Percentiles rank a stretch among this genome's conserved stretches.
Evolutionary conservation across 1,284 basidiomycete species (phyloP).

Genomic region (Tetrapyrgos nigripes): DNA sequence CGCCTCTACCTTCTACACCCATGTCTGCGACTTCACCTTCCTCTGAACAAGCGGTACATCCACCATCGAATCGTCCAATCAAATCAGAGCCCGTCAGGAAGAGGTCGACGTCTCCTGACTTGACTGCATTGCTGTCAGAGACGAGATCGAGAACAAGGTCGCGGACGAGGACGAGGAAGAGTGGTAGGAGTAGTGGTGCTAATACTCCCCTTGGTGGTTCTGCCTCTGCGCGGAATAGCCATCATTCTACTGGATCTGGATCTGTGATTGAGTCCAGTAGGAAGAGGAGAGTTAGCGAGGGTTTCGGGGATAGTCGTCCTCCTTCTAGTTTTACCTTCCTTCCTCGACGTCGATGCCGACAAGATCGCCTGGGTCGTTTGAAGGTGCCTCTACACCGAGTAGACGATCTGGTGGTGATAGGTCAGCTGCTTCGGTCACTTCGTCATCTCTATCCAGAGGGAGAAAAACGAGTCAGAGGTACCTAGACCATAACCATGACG

Average conservation of each 20-base stretch:
- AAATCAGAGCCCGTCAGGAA: background rate
- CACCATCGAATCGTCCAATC: background rate
- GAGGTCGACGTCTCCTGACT: background rate
- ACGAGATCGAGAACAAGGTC: background rate
- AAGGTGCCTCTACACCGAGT: too few species aligned
- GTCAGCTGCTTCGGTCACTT: background rate
- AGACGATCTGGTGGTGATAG: background rate
- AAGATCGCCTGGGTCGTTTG: too few species aligned
- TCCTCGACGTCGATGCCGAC: background rate
- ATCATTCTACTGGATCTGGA: too few species aligned
- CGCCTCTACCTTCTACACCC: constrained; percentile 6
- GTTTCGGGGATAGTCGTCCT: background rate
- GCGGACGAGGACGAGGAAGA: background rate
- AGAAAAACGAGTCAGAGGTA: constrained; percentile 9
- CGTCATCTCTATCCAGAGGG: background rate
- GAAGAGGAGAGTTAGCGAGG: background rate
- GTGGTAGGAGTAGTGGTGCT: constrained; percentile 3
- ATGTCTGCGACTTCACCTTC: background rate
- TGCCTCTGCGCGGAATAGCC: too few species aligned
- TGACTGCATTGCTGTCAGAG: background rate
- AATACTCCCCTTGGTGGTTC: background rate
- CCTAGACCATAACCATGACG: constrained; percentile 29
- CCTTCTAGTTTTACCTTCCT: background rate
- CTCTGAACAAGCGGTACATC: background rate
- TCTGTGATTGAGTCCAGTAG: too few species aligned